Percentiles rank a stretch among this genome's conserved stretches.
These are phyloP conservation scores for Globisporangium middletonii DNA, from an alignment of 352 stramenopile species.

Conservation along the genomic window DNA sequence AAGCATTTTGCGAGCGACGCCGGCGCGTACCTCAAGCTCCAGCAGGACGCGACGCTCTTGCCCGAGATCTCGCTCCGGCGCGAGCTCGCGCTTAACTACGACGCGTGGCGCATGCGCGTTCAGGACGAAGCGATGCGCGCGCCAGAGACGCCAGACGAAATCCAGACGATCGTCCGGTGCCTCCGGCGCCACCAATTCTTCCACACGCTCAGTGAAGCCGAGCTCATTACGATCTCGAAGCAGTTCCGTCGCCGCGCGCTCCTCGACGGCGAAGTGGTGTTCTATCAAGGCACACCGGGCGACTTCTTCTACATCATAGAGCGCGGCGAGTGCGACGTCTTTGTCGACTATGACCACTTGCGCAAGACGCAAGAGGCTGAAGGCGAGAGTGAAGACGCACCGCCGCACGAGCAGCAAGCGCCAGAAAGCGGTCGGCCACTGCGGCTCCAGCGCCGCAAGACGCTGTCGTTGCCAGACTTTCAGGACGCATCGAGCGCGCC, in stretches of 20 bases:
- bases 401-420: constrained; percentile 7
- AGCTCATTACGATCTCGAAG: constrained; percentile 46
- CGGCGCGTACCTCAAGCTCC: constrained; percentile 64
- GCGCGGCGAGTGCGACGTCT: constrained; percentile 72
- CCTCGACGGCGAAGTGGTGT: constrained; percentile 64
- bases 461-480: constrained; percentile 63
- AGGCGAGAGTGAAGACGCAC: neutral
- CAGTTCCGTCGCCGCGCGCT: constrained; percentile 56
- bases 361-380: constrained; percentile 29
- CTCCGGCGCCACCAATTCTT: constrained; percentile 77
- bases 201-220: constrained; percentile 64
- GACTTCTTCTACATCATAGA: constrained; percentile 84
- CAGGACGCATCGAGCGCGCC: constrained; percentile 48
- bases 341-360: constrained; percentile 79
- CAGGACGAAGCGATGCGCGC: constrained; percentile 26
- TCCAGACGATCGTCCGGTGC: constrained; percentile 52
- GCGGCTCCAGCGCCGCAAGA: constrained; percentile 57
- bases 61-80: constrained; percentile 64
- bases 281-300: constrained; percentile 72
- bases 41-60: constrained; percentile 63
- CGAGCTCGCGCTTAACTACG: constrained; percentile 26
- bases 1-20: constrained; percentile 74
- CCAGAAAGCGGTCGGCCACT: constrained; percentile 9
- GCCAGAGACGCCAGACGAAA: constrained; percentile 27
- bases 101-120: constrained; percentile 19